Base-by-base conservation (phyloP, 495 filamentous ascomycete genomes). In the Polyplosphaeria fusca region DNA sequence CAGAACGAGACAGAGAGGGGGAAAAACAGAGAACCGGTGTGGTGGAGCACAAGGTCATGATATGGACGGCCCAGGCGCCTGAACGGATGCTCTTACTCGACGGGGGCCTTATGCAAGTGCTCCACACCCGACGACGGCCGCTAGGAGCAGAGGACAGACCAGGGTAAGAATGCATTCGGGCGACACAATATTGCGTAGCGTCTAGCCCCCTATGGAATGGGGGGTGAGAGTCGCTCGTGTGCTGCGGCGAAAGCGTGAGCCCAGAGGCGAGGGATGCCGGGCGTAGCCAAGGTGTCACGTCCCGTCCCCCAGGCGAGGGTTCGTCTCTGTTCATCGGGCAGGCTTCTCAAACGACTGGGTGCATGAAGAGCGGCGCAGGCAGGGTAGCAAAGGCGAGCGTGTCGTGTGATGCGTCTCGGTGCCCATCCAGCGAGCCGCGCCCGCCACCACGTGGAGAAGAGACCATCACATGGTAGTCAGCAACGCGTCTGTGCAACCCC, bases 381-480 rank as follows among this genome's bases (percentile, higher is more conserved):
- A 42, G 5, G 20, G 11, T 18, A 11, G 20, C 39, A 42, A 18
- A 42, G 18, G 9, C 18, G 5, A 18, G 5, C 39, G 20, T 53
- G 50, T 53, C 39, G 50, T 53, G 50, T 53, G 50, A 53, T 53
- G 50, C 14, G 50, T 43, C 44, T 53, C 40, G 30, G 19, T 26
- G 24, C 19, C 3, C 19, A 2, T 4, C 7, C 22, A 3, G 16
- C 4, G 14, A 3, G 3, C 16, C 16, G 22, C 47, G 16, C 2
- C 38, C 22, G 24, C 50, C 50, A 30, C 38, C 50, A 53, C 50
- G 50, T 53, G 50, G 50, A 44, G 14, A 44, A 11, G 22, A n/a
- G 20, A 5, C 45, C 4, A 14, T 35, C 7, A 13, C 25, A 44
- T 43, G 39, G 7, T 5, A 5, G 50, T 43, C 50, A 53, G 50